Conservation (phyloP, 2,329 filamentous ascomycete species). For the Penicillium sp. region DNA sequence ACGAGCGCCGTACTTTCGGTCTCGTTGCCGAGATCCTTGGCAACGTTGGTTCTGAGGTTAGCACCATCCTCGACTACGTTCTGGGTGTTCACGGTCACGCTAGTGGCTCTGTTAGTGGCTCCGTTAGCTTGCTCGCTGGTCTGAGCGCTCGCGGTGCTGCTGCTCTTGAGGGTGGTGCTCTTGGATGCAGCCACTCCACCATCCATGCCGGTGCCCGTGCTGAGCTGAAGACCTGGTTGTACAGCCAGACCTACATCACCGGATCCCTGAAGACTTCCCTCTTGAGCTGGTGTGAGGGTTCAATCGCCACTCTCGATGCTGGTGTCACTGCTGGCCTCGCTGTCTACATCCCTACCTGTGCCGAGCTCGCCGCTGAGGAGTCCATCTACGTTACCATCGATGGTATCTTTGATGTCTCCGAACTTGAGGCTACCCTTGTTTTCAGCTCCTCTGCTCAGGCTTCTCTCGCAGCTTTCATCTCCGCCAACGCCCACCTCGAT, state of each 20-base stretch:
- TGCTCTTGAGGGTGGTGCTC: conserved; percentile 36
- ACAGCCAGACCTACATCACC: conserved; percentile 25
- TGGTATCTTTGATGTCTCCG: conserved; percentile 33
- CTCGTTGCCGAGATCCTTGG: conserved; percentile 8
- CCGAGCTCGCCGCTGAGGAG: conserved; percentile 37
- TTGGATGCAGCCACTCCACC: conserved; percentile 33
- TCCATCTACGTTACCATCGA: conserved; percentile 38
- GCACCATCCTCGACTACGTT: conserved; percentile 20
- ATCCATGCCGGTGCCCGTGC: conserved; percentile 30
- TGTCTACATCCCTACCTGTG: conserved; percentile 35
- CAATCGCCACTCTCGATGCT: conserved; percentile 24
- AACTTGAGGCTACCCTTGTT: conserved; percentile 31
- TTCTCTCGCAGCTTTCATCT: conserved; percentile 31
- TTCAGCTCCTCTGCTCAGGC: conserved; percentile 31
- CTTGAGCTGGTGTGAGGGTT: conserved; percentile 34
- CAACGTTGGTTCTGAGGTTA: not conserved
- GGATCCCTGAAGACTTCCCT: conserved; percentile 30
- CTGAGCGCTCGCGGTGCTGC: conserved; percentile 36
- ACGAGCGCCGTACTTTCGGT: conserved; percentile 30
- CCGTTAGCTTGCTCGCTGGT: conserved; percentile 26
- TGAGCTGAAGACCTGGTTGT: conserved; percentile 33
- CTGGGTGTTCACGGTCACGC: conserved; percentile 19
- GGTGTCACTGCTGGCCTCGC: conserved; percentile 33
- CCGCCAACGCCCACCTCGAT: conserved; percentile 25
- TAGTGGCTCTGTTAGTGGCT: conserved; percentile 15